Percentiles rank a stretch among this genome's conserved stretches.
These are phyloP conservation scores for Vitis hybrid DNA, from an alignment of 177 flowering plant species.

Conservation along the genomic window DNA sequence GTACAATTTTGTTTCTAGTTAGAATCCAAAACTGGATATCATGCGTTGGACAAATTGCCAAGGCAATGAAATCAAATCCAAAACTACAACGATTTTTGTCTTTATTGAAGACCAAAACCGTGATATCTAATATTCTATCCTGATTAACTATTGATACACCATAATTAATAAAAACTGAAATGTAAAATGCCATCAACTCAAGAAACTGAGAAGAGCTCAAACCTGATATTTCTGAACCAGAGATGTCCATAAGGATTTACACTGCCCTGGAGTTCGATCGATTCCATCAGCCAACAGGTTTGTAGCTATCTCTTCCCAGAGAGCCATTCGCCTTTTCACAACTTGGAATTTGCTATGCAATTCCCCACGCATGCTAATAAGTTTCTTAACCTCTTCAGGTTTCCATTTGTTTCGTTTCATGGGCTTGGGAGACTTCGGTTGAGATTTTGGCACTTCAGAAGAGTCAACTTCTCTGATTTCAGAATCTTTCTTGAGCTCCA, in stretches of 20 bases:
- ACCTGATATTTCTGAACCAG: constrained; percentile 89
- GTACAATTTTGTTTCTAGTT: too few species aligned
- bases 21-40: too few species aligned
- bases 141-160: background rate
- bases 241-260: constrained; percentile 95
- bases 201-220: constrained; percentile 9
- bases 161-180: background rate
- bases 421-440: constrained; percentile 41
- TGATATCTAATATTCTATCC: too few species aligned
- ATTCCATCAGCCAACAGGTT: constrained; percentile 52
- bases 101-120: too few species aligned
- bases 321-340: constrained; percentile 83
- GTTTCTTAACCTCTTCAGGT: constrained; percentile 75
- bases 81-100: too few species aligned
- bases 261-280: constrained; percentile 72
- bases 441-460: constrained; percentile 22
- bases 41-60: too few species aligned
- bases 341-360: constrained; percentile 71
- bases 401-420: constrained; percentile 80
- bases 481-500: constrained; percentile 21
- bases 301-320: constrained; percentile 93
- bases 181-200: background rate
- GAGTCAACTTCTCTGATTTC: constrained; percentile 31
- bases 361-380: constrained; percentile 73
- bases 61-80: too few species aligned